Base-by-base conservation (phyloP, 148 eudicot genomes). In the Polygonum aviculare region DNA sequence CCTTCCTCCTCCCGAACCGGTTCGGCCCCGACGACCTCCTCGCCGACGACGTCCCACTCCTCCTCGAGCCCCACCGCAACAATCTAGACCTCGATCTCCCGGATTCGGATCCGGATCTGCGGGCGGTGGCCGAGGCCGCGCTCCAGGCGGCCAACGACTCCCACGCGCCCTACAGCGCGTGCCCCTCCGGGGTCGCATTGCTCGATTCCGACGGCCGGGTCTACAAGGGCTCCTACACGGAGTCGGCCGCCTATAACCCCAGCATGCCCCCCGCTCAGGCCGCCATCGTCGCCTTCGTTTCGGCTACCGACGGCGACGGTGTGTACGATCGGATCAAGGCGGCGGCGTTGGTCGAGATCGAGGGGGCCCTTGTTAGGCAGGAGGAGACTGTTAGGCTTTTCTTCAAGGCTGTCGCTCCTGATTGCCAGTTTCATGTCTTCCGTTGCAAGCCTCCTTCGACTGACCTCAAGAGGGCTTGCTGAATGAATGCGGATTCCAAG, bases 201-300 rank as follows among this genome's bases (percentile, higher is more conserved):
- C 69, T 89, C 79, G 96, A 91, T 74, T 60, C 38, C 4, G 80
- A 84, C 22, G 98, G 97, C 15, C 81, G 76, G 38, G 54, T 94
- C 15, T 91, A 81, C 26, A 86, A 60, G 31, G 98, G 98, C 15
- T 91, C 90, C 6, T 94, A 90, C 49, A 84, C 80, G 81, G 98
- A 94, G 70, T 94, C 98, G n/a, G 97, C 98, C 0, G 96, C 98
- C 0, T 90, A 87, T 80, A 94, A 94, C 70, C 98, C 98, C 2
- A 94, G 98, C 39, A 62, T 94, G 49, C 88, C 89, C 57, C 98
- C 98, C 9, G 92, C 86, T 0, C 98, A 94, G 80, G 92, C 98
- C 52, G 96, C 96, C 39, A 41, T 91, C 73, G 89, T 88, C 77
- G 92, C 91, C 4, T 92, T 75, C 67, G 19, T 92, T 40, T 88